These are phyloP conservation scores for Taiozyma sp. DNA, from an alignment of 1,139 yeast species.

Conservation along the genomic window DNA sequence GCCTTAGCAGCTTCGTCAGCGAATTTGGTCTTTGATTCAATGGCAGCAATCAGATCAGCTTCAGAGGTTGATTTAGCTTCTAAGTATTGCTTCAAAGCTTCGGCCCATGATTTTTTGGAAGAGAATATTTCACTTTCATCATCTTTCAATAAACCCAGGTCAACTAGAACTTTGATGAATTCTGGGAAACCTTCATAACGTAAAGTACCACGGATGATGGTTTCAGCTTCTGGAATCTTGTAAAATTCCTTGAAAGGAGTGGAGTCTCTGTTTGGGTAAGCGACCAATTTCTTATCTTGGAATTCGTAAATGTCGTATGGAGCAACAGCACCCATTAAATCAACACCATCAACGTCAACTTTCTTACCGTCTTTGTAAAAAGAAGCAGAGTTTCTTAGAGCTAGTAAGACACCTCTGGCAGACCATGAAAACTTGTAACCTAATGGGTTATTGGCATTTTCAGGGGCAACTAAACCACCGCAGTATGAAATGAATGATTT, in stretches of 20 bases:
- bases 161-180: constrained; percentile 92
- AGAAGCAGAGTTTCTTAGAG: constrained; percentile 89
- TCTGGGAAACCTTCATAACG: constrained; percentile 99
- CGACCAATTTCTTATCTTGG: constrained; percentile 60
- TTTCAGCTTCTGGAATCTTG: constrained; percentile 94
- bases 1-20: constrained; percentile 78
- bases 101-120: constrained; percentile 74
- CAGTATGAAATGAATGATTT: constrained; percentile 93
- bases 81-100: constrained; percentile 72
- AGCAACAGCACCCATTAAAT: constrained; percentile 90
- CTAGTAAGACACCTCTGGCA: constrained; percentile 94
- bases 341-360: constrained; percentile 79
- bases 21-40: constrained; percentile 76
- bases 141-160: constrained; percentile 87
- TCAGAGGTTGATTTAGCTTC: constrained; percentile 70
- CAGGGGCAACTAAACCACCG: constrained; percentile 99
- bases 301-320: constrained; percentile 96
- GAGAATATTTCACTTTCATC: constrained; percentile 57
- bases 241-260: constrained; percentile 90
- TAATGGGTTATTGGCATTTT: constrained; percentile 93
- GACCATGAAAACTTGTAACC: constrained; percentile 99
- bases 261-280: constrained; percentile 98
- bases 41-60: constrained; percentile 69
- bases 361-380: constrained; percentile 84
- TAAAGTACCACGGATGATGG: constrained; percentile 94